Conservation (phyloP, 2,329 filamentous ascomycete species). For the Nemania sp. region DNA sequence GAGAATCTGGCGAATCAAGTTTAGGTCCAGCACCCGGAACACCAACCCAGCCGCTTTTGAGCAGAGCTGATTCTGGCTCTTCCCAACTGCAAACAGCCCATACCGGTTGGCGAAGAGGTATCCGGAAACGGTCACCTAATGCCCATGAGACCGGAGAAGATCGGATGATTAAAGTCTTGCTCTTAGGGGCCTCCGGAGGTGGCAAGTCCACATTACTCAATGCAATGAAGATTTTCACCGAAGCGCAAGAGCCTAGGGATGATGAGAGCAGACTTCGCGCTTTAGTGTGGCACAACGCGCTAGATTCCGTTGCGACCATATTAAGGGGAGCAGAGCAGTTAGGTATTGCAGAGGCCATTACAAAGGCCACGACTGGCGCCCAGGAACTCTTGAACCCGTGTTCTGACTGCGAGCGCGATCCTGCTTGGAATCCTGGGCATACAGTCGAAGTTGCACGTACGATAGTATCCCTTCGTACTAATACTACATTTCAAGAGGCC, state of each 20-base stretch:
- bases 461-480: neutral
- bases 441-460: neutral
- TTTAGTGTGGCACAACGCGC: conserved; percentile 10
- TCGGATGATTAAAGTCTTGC: conserved; percentile 9
- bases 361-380: neutral
- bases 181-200: conserved; percentile 13
- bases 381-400: neutral
- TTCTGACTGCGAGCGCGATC: neutral
- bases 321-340: conserved; percentile 3
- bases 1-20: too few species aligned
- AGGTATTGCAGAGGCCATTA: neutral
- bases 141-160: neutral
- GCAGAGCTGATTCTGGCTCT: too few species aligned
- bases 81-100: too few species aligned
- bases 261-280: neutral
- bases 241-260: neutral
- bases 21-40: too few species aligned
- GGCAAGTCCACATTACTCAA: conserved; percentile 19
- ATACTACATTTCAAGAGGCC: neutral
- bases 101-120: too few species aligned
- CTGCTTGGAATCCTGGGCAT: conserved; percentile 1
- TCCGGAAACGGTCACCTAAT: too few species aligned
- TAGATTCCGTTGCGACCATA: conserved; percentile 5
- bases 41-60: too few species aligned
- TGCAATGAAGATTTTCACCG: neutral